These are phyloP conservation scores for Macrotyloma uniflorum DNA, from an alignment of 306 rosid genomes.

Conservation along the genomic window DNA sequence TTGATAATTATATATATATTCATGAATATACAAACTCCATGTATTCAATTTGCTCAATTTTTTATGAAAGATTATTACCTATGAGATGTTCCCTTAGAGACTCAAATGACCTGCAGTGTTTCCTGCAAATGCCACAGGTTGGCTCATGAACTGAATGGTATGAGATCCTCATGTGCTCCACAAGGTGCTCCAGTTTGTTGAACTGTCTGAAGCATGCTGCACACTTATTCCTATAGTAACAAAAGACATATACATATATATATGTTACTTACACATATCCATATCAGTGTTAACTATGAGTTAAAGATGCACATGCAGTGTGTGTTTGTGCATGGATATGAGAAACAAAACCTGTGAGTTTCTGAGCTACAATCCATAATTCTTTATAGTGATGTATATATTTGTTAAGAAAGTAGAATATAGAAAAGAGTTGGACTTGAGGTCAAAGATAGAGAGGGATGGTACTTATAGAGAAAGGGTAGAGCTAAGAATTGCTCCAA, in stretches of 20 bases:
- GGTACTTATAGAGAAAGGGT: conserved; percentile 52
- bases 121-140: conserved; percentile 78
- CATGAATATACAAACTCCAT: neutral
- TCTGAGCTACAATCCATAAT: conserved; percentile 63
- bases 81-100: conserved; percentile 93
- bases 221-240: conserved; percentile 75
- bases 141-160: conserved; percentile 96
- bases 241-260: neutral
- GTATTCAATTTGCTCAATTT: neutral
- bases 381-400: neutral
- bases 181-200: conserved; percentile 89
- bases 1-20: neutral
- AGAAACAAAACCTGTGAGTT: conserved; percentile 62
- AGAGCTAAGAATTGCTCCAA: conserved; percentile 35
- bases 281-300: neutral
- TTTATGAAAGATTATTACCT: conserved; percentile 46
- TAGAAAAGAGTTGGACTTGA: conserved; percentile 33
- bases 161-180: conserved; percentile 94
- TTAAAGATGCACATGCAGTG: conserved; percentile 4
- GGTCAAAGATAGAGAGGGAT: conserved; percentile 25
- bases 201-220: conserved; percentile 92
- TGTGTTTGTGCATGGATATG: conserved; percentile 16
- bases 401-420: too few species aligned
- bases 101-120: conserved; percentile 94
- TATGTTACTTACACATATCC: neutral